These are phyloP conservation scores for Craterostigma plantagineum DNA, from an alignment of 257 asterid species.

Conservation along the genomic window DNA sequence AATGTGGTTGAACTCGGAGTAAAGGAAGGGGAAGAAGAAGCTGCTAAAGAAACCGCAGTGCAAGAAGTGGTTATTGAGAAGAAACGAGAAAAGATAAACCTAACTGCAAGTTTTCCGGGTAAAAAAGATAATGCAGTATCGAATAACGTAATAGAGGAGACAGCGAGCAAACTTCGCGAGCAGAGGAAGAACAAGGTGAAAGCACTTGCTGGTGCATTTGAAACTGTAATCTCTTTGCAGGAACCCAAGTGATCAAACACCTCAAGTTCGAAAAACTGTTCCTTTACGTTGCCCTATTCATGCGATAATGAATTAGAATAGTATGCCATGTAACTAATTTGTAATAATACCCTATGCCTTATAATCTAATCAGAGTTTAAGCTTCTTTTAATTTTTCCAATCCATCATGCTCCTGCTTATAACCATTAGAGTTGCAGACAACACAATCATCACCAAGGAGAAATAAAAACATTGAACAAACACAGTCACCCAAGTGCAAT, in stretches of 20 bases:
- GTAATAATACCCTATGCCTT: too few species aligned
- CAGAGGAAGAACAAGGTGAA: conserved; percentile 21
- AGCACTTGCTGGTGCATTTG: conserved; percentile 22
- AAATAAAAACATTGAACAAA: too few species aligned
- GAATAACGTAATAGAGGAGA: conserved; percentile 19
- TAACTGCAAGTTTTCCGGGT: conserved; percentile 4
- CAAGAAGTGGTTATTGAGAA: background rate
- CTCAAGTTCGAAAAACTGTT: too few species aligned
- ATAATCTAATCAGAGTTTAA: too few species aligned
- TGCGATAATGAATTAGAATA: too few species aligned
- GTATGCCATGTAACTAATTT: too few species aligned
- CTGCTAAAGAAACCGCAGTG: background rate
- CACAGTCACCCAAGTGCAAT: too few species aligned
- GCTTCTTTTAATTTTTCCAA: too few species aligned
- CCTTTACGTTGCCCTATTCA: too few species aligned
- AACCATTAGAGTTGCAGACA: too few species aligned
- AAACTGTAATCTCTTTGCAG: conserved; percentile 16
- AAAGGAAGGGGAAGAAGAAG: background rate
- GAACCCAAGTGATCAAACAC: conserved; percentile 10
- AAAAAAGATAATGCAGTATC: conserved; percentile 12
- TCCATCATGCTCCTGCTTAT: too few species aligned
- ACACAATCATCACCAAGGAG: too few species aligned
- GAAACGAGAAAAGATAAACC: background rate
- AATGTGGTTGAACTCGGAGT: background rate
- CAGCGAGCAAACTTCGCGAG: conserved; percentile 18